Base-by-base conservation (phyloP, 1,284 basidiomycete genomes). In the Omphalotus olearius region DNA sequence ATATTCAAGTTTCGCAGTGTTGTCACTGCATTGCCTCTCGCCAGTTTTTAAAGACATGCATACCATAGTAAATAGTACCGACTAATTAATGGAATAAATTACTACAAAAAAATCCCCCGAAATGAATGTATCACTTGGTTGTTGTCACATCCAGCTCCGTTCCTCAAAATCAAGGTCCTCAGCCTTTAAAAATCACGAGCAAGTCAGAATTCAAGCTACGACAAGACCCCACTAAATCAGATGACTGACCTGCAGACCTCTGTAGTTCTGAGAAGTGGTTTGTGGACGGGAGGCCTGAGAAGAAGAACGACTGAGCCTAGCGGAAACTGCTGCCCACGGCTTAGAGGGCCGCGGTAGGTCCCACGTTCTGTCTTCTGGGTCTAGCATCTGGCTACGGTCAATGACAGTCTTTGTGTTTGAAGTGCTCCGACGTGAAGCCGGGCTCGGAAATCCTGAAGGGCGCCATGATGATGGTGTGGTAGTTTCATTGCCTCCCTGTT, bases 301-400 rank as follows among this genome's bases (percentile, higher is more conserved):
- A 45, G 45, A 56, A 25, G 41, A 55, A 46, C 38, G 16, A 16
- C 45, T 23, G 35, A 47, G 33, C 33, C 26, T 47, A 5, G 40
- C 38, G 30, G 30, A 10, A 10, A 43, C 23, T 45, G 25, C 47
- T 41, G 43, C 44, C 52, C 53, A 44, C 18, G 49, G 14, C 16
- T 45, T 51, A 28, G 45, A 50, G 20, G 18, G 48, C 16, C 49
- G 47, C 25, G 52, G 56, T 36, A 54, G 52, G 25, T 59, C 63
- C 66, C 67, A 71, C 36, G 69, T 66, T 43, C 59, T 64, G 52
- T 73, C 67, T 53, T 75, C 71, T n/a, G 62, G 60, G 28, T 68
- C 67, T n/a, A 74, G 61, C 64, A 70, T 65, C 43, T 69, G 45
- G 45, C 33, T 37, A 13, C 45, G 45, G 45, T 37, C 45, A 9